phyloP scores from a whole-genome alignment of 208 protist genomes.

The Leishmania turanica region DNA sequence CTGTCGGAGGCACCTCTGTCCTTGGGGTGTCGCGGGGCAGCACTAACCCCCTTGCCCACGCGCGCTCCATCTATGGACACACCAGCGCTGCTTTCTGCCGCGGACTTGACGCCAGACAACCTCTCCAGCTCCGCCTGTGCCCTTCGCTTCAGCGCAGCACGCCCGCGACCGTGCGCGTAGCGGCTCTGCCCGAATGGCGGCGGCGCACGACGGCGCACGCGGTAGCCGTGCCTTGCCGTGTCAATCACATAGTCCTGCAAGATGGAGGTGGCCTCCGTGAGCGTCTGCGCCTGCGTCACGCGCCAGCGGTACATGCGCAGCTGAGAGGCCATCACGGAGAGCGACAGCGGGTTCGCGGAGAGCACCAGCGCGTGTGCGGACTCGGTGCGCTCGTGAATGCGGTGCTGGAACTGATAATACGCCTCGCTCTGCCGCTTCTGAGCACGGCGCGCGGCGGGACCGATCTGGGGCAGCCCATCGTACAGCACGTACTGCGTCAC shows the following conservation, averaged over 20 bases:
- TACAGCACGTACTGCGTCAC: constrained; percentile 41
- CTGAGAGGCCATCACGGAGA: constrained; percentile 82
- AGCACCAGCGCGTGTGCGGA: constrained; percentile 57
- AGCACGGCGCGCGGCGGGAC: constrained; percentile 1
- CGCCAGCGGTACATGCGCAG: constrained; percentile 85
- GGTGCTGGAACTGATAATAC: constrained; percentile 53
- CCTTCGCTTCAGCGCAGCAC: constrained; percentile 24
- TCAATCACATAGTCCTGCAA: constrained; percentile 59
- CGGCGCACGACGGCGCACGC: constrained; percentile 32
- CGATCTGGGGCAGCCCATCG: constrained; percentile 37
- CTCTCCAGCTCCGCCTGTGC: constrained; percentile 20
- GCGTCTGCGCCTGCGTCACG: constrained; percentile 75
- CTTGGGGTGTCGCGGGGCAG: background rate
- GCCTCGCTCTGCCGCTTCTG: constrained; percentile 60
- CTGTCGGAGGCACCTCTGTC: background rate
- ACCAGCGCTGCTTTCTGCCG: background rate
- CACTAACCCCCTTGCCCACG: background rate
- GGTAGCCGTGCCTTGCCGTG: constrained; percentile 45
- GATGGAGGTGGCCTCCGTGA: constrained; percentile 52
- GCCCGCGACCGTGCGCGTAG: constrained; percentile 40
- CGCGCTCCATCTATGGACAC: background rate
- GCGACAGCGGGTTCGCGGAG: constrained; percentile 78
- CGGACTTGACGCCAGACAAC: constrained; percentile 9
- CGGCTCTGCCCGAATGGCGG: constrained; percentile 31
- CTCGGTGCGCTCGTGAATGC: constrained; percentile 55